Percentiles rank a stretch among this genome's conserved stretches.
phyloP scores from a whole-genome alignment of 2,329 filamentous ascomycete genomes.

The Diaporthe sp. region DNA sequence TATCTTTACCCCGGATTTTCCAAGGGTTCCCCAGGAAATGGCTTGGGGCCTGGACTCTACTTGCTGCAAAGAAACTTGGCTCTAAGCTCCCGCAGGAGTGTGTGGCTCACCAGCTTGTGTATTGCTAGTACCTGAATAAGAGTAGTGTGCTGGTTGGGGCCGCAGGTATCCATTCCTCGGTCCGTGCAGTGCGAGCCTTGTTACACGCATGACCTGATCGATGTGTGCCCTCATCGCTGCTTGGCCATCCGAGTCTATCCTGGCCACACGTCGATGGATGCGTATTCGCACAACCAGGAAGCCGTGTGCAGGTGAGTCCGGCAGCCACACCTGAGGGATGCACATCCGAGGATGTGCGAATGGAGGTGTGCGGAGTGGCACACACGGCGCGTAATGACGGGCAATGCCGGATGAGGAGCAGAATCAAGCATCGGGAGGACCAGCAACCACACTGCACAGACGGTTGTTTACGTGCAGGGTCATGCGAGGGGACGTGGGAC shows the following conservation, averaged over 20 bases:
- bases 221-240: neutral
- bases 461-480: neutral
- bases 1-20: constrained; percentile 1
- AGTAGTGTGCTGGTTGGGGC: neutral
- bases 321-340: neutral
- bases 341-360: constrained; percentile 1
- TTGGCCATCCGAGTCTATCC: neutral
- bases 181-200: neutral
- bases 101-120: neutral
- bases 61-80: constrained; percentile 2
- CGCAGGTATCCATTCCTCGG: neutral
- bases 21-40: constrained; percentile 11
- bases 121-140: neutral
- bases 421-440: neutral
- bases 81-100: constrained; percentile 22
- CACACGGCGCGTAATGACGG: constrained; percentile 2
- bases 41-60: neutral
- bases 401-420: constrained; percentile 8
- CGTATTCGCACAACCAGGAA: neutral
- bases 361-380: constrained; percentile 14
- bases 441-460: neutral
- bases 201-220: neutral
- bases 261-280: neutral
- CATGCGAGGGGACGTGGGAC: neutral
- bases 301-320: neutral